Conservation (phyloP, 2,329 filamentous ascomycete genomes). For the Xylaria arbuscula region DNA sequence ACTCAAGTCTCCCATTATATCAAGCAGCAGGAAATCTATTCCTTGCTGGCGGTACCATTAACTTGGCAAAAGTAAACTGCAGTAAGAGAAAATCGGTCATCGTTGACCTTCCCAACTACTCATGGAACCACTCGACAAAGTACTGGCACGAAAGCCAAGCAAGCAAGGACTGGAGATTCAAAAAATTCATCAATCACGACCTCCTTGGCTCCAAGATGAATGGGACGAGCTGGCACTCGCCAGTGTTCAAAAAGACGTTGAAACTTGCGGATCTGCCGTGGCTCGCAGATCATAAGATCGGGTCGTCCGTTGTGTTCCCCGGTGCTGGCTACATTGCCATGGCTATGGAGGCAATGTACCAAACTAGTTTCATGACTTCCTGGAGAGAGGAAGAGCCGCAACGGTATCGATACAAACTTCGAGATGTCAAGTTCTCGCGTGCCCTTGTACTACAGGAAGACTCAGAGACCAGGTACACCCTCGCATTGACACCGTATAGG, state of each 20-base stretch:
- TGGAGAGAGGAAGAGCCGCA: too few species aligned
- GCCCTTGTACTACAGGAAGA: too few species aligned
- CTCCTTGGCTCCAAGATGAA: slow-evolving; percentile 40
- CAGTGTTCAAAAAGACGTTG: slow-evolving; percentile 31
- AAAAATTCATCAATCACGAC: slow-evolving; percentile 38
- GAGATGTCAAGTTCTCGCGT: too few species aligned
- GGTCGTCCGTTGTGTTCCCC: slow-evolving; percentile 57
- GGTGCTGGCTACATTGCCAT: slow-evolving; percentile 54
- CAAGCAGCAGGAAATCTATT: too few species aligned
- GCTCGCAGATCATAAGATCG: slow-evolving; percentile 58
- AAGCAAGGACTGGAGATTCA: slow-evolving; percentile 42
- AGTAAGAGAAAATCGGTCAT: too few species aligned
- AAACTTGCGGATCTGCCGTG: slow-evolving; percentile 51
- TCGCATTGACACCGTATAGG: too few species aligned
- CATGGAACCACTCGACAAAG: slow-evolving; percentile 42
- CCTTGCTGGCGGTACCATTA: too few species aligned
- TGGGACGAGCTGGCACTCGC: slow-evolving; percentile 36
- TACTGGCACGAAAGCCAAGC: slow-evolving; percentile 43
- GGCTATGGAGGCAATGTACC: slow-evolving; percentile 48
- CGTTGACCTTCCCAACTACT: slow-evolving; percentile 46
- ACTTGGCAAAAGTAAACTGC: too few species aligned
- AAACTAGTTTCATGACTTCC: slow-evolving; percentile 13
- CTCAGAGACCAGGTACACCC: too few species aligned
- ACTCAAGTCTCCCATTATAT: too few species aligned
- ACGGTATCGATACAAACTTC: too few species aligned